Percentiles rank a stretch among this genome's conserved stretches.
phyloP scores from a whole-genome alignment of 768 basidiomycete species.

The Polyporus arcularius region DNA sequence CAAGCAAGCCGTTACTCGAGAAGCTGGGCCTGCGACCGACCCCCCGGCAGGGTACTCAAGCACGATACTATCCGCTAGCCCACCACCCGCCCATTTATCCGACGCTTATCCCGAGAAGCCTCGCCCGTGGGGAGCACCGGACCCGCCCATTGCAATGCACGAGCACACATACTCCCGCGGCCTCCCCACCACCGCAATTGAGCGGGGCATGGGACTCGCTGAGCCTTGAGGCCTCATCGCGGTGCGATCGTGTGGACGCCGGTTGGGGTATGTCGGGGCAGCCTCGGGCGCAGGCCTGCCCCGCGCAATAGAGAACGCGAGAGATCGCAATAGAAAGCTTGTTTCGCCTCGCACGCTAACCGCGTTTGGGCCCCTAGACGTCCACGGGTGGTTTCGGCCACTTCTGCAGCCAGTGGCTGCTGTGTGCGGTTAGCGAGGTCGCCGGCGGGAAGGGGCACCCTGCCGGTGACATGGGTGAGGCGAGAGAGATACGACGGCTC shows the following conservation, averaged over 20 bases:
- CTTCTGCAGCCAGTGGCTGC: neutral
- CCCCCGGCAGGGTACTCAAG: no score
- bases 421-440: neutral
- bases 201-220: neutral
- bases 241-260: slow-evolving; percentile 14
- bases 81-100: slow-evolving; percentile 8
- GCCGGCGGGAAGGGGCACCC: neutral
- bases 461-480: neutral
- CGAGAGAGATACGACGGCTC: neutral
- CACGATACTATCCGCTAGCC: neutral
- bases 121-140: neutral
- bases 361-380: slow-evolving; percentile 5
- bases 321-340: slow-evolving; percentile 20
- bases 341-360: slow-evolving; percentile 18
- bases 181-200: neutral
- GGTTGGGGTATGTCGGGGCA: slow-evolving; percentile 20
- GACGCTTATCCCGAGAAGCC: slow-evolving; percentile 13
- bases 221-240: slow-evolving; percentile 9
- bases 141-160: neutral
- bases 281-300: slow-evolving; percentile 10
- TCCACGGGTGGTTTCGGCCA: slow-evolving; percentile 1
- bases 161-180: neutral
- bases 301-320: neutral
- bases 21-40: no score
- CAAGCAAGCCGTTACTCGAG: no score